A percentile compares a stretch with the other conserved stretches of the same genome.
These are phyloP conservation scores for Cnidoscolus chayamansa DNA, from an alignment of 441 rosid genomes.

Conservation along the genomic window DNA sequence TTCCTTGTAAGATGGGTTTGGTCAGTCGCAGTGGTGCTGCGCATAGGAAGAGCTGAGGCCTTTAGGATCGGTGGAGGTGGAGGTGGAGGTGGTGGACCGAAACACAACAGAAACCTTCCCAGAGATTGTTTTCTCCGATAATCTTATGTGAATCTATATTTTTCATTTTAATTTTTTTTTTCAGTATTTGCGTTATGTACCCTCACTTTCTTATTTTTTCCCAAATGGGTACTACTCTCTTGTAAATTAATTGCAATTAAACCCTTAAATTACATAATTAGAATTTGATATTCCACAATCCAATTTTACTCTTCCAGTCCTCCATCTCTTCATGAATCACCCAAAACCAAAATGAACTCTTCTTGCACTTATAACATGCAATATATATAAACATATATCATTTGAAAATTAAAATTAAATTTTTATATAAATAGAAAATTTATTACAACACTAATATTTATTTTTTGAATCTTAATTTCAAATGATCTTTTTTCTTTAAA, in stretches of 20 bases:
- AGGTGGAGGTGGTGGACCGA: constrained; percentile 5
- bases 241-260: not conserved
- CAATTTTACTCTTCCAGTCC: no score
- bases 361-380: no score
- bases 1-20: not conserved
- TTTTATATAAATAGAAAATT: no score
- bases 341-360: no score
- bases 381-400: no score
- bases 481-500: no score
- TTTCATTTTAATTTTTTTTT: not conserved
- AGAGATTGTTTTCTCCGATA: constrained; percentile 15
- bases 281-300: no score
- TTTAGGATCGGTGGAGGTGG: not conserved
- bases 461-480: no score
- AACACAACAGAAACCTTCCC: constrained; percentile 8
- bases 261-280: not conserved
- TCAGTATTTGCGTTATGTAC: not conserved
- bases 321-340: no score
- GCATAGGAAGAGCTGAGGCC: not conserved
- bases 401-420: no score
- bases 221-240: not conserved
- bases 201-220: not conserved
- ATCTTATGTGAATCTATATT: not conserved
- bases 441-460: no score
- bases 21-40: not conserved